A percentile compares a stretch with the other conserved stretches of the same genome.
Conservation (phyloP, 108 stramenopile genomes). For the Stephanodiscus triporus region DNA sequence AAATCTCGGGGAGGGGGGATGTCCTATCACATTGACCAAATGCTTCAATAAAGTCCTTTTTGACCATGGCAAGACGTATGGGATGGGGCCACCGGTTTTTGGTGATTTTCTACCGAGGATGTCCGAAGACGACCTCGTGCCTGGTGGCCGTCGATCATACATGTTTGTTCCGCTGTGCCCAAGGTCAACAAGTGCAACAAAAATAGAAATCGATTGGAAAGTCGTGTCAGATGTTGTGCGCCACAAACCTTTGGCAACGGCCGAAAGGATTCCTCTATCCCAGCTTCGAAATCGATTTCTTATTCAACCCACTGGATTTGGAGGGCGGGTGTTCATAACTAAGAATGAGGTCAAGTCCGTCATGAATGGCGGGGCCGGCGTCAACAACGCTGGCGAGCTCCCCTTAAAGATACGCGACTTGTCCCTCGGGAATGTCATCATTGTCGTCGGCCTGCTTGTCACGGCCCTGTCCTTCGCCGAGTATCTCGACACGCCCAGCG, state of each 20-base stretch:
- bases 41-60: constrained; percentile 35
- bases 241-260: neutral
- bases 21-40: constrained; percentile 22
- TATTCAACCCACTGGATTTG: constrained; percentile 25
- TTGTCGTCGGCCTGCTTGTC: constrained; percentile 75
- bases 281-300: constrained; percentile 36
- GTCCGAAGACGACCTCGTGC: neutral
- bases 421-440: constrained; percentile 92
- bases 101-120: neutral
- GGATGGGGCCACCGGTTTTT: neutral
- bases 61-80: constrained; percentile 25
- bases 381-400: constrained; percentile 93
- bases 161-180: constrained; percentile 31
- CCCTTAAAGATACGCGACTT: constrained; percentile 98
- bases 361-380: constrained; percentile 92
- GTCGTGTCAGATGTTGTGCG: constrained; percentile 20
- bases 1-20: neutral
- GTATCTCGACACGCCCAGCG: constrained; percentile 87
- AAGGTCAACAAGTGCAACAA: neutral
- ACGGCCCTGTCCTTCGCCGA: constrained; percentile 88
- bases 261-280: constrained; percentile 11
- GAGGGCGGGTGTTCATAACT: constrained; percentile 16
- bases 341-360: constrained; percentile 56
- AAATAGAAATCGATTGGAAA: constrained; percentile 28
- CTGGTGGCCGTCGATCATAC: constrained; percentile 16